These are phyloP conservation scores for Cyberlindnera bimundalis DNA, from an alignment of 805 yeast species.

Conservation along the genomic window DNA sequence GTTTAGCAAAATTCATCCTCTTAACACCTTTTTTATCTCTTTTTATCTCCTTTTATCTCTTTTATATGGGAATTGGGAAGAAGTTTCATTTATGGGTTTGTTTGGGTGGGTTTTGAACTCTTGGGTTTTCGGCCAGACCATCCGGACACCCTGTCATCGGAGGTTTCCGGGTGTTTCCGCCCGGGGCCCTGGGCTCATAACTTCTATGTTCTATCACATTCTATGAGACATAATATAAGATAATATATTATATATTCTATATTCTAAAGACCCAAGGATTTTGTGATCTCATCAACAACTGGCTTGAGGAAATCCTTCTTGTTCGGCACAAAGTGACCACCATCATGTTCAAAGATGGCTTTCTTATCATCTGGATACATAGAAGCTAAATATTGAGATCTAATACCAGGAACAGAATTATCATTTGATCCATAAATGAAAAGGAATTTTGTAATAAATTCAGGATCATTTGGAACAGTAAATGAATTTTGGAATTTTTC, in stretches of 20 bases:
- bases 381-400: conserved; percentile 59
- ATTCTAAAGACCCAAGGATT: conserved; percentile 2
- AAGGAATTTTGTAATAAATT: conserved; percentile 43
- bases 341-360: conserved; percentile 72
- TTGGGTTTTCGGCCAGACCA: no score
- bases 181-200: not conserved
- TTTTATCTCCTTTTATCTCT: not conserved
- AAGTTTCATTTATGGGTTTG: no score
- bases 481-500: conserved; percentile 33
- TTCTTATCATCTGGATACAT: conserved; percentile 47
- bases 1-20: conserved; percentile 23
- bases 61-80: no score
- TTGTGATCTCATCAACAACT: conserved; percentile 35
- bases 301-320: conserved; percentile 55
- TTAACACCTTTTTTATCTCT: not conserved
- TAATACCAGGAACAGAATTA: conserved; percentile 73
- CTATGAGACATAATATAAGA: no score
- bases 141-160: no score
- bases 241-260: not conserved
- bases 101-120: no score
- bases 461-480: conserved; percentile 25
- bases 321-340: conserved; percentile 96
- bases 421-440: conserved; percentile 87
- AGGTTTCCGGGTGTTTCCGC: no score
- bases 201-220: not conserved